Evolutionary conservation across 345 rosid species (phyloP).

Genomic region (Gossypioides kirkii): DNA sequence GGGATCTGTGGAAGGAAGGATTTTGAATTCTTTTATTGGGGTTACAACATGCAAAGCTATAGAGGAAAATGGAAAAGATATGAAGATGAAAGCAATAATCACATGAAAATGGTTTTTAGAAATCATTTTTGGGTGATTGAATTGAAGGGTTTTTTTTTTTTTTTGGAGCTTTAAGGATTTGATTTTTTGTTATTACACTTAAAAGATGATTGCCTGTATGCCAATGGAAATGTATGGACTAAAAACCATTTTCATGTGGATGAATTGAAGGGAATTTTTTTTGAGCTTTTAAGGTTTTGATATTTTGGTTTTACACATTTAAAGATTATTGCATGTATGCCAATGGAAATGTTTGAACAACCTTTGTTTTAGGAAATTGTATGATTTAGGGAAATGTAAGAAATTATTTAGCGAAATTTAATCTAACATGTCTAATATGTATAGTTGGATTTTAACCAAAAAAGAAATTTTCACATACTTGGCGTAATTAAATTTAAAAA

Average conservation of each 20-base stretch:
- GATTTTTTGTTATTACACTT: neutral
- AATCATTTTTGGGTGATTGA: neutral
- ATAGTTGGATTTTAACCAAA: too few relatives aligned
- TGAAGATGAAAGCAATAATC: neutral
- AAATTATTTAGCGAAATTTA: too few relatives aligned
- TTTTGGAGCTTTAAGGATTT: neutral
- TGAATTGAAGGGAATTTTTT: neutral
- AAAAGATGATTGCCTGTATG: neutral
- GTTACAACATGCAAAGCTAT: neutral
- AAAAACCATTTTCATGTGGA: neutral
- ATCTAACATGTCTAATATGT: too few relatives aligned
- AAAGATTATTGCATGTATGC: neutral
- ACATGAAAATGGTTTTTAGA: neutral
- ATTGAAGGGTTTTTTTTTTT: neutral
- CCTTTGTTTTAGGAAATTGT: neutral
- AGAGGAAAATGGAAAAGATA: neutral
- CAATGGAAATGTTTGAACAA: neutral
- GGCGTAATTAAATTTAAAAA: too few relatives aligned
- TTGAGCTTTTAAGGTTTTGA: neutral
- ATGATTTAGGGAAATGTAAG: neutral
- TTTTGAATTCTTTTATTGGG: neutral
- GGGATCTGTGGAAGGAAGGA: neutral
- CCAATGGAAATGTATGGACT: neutral
- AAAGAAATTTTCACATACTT: too few relatives aligned
- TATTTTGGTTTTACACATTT: neutral